Base-by-base conservation (phyloP, 768 basidiomycete species). In the Agaricus bisporus region DNA sequence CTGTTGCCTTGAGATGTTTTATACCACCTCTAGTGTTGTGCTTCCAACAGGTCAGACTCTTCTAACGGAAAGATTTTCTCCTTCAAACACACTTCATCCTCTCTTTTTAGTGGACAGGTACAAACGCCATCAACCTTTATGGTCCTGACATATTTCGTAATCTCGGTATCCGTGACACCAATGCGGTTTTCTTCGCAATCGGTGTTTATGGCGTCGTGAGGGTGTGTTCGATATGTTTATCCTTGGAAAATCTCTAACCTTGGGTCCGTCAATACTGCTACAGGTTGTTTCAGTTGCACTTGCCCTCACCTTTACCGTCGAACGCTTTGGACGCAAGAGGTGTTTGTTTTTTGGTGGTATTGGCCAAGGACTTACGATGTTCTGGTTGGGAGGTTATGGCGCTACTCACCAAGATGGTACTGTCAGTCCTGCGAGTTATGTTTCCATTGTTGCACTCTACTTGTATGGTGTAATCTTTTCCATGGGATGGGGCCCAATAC, bases 291-390 rank as follows among this genome's bases (percentile, higher is more conserved):
- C 71, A 5, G 76, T 78, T 18, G 63, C 59, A 12, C 58, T 68
- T 12, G 68, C 71, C 5, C 69, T 80, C 37, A 53, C 68, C 1
- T 71, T 79, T 51, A 77, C 73, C 15, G 71, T 80, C 3, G 79
- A 81, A 56, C 57, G 66, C 32, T 51, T 74, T 35, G 80, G 80
- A 4, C 71, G 78, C 47, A 81, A 80, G 57, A 66, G 59, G 41
- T 78, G 74, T 50, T 65, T 81, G 17, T 67, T 82, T 41, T 65
- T 75, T 37, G 77, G 78, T 12, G 76, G 76, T n/a, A 52, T 78
- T 5, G 76, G 77, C 5, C 80, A 81, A 57, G 72, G 72, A 6
- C 55, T 65, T 8, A 75, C 62, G 63, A 77, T 78, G 75, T 66
- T 76, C 14, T 78, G 73, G 72, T 72, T 77, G 44, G 74, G 68